These are phyloP conservation scores for Solanum clarkiae DNA, from an alignment of 257 asterid species.

Conservation along the genomic window DNA sequence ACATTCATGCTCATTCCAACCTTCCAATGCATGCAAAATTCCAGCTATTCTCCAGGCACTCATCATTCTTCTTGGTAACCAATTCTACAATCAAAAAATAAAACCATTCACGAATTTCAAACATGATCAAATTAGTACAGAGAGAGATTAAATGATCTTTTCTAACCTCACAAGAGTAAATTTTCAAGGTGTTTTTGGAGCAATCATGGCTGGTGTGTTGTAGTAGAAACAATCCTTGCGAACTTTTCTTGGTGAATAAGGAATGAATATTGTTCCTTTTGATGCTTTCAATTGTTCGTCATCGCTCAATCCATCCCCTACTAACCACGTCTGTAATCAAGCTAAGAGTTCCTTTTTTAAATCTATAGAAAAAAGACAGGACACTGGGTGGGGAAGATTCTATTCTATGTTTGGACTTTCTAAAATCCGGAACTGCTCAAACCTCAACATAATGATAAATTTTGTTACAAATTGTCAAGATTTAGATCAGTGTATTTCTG, in stretches of 20 bases:
- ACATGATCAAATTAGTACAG: background rate
- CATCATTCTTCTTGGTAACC: slow-evolving; percentile 77
- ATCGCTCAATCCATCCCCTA: slow-evolving; percentile 18
- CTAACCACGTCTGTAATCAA: slow-evolving; percentile 19
- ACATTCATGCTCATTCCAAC: slow-evolving; percentile 67
- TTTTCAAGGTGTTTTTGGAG: slow-evolving; percentile 27
- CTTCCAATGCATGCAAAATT: slow-evolving; percentile 59
- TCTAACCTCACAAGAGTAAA: slow-evolving; percentile 39
- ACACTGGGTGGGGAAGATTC: background rate
- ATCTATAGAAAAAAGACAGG: background rate
- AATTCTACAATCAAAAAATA: slow-evolving; percentile 30
- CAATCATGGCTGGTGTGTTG: slow-evolving; percentile 27
- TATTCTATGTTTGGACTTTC: background rate
- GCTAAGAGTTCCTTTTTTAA: background rate
- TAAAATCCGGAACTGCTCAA: background rate
- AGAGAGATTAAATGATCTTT: background rate
- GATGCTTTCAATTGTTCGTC: slow-evolving; percentile 22
- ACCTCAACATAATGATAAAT: background rate
- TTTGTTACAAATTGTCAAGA: background rate
- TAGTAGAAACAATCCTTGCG: slow-evolving; percentile 23
- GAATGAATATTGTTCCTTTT: slow-evolving; percentile 28
- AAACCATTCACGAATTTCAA: background rate
- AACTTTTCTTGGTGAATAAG: slow-evolving; percentile 22
- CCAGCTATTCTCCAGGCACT: slow-evolving; percentile 76
- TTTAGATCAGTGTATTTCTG: background rate